A percentile compares a stretch with the other conserved stretches of the same genome.
phyloP scores from a whole-genome alignment of 2,329 filamentous ascomycete species.

The Paramyrothecium sp. region DNA sequence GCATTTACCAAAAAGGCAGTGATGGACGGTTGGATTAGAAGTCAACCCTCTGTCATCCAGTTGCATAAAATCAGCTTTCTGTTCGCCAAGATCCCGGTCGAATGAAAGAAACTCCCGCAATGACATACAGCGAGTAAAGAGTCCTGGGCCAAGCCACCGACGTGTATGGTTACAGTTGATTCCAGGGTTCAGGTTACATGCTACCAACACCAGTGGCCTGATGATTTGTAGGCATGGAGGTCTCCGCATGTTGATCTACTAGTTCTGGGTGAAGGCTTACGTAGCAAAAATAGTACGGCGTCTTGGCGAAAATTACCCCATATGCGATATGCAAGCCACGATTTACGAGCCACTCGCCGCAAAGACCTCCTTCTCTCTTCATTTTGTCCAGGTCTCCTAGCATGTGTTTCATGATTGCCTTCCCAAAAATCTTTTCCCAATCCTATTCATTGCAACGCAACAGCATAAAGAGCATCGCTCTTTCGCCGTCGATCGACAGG shows the following conservation, averaged over 20 bases:
- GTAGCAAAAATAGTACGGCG: neutral
- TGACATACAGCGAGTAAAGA: neutral
- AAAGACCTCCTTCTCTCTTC: neutral
- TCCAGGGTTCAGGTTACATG: neutral
- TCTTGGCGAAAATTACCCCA: neutral
- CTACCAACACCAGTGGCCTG: no score
- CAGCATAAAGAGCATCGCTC: neutral
- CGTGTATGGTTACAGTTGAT: neutral
- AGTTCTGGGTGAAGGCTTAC: neutral
- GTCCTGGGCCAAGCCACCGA: neutral
- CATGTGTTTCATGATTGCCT: neutral
- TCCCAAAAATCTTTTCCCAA: neutral
- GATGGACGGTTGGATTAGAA: neutral
- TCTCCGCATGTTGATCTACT: neutral
- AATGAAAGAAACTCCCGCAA: neutral
- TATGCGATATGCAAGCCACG: neutral
- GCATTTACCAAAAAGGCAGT: neutral
- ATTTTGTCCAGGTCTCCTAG: neutral
- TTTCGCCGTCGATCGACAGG: neutral
- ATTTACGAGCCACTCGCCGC: neutral
- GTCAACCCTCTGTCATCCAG: neutral
- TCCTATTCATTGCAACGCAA: neutral
- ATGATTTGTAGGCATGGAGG: neutral
- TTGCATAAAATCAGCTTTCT: neutral
- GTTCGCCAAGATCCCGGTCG: neutral